Conservation (phyloP, 2,329 filamentous ascomycete genomes). For the Alternaria rosae region DNA sequence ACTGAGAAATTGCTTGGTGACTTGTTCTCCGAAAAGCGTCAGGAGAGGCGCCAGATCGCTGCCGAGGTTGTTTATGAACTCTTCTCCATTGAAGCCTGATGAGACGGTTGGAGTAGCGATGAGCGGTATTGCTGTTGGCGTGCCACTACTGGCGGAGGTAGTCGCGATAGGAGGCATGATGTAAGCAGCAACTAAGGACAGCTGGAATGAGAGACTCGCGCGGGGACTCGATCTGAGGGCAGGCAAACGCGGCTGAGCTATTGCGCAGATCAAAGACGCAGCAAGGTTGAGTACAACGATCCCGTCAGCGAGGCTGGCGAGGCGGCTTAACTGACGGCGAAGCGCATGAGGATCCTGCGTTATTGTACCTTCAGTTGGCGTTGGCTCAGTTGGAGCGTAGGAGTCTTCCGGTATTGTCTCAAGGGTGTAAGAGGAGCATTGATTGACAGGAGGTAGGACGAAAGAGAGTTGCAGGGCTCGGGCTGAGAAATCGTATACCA, state of each 20-base stretch:
- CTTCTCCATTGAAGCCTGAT: constrained; percentile 21
- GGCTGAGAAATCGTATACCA: neutral
- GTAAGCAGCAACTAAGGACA: neutral
- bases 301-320: rapidly evolving
- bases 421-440: neutral
- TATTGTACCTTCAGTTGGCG: constrained; percentile 9
- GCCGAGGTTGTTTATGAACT: neutral
- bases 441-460: neutral
- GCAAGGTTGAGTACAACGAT: neutral
- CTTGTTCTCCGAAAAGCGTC: constrained; percentile 50
- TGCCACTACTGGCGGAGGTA: neutral
- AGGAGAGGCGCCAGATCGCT: constrained; percentile 18
- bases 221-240: neutral
- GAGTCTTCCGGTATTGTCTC: constrained; percentile 54
- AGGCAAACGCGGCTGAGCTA: neutral
- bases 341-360: neutral
- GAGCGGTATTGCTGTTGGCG: neutral
- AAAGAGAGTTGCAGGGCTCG: neutral
- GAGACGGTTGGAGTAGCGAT: neutral
- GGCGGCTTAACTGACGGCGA: neutral
- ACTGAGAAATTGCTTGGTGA: constrained; percentile 53
- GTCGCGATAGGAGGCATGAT: neutral
- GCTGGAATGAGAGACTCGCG: neutral
- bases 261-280: neutral
- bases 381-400: constrained; percentile 31